Evolutionary conservation across 2,329 filamentous ascomycete genomes (phyloP).

Genomic region (Cladophialophora exuberans): DNA sequence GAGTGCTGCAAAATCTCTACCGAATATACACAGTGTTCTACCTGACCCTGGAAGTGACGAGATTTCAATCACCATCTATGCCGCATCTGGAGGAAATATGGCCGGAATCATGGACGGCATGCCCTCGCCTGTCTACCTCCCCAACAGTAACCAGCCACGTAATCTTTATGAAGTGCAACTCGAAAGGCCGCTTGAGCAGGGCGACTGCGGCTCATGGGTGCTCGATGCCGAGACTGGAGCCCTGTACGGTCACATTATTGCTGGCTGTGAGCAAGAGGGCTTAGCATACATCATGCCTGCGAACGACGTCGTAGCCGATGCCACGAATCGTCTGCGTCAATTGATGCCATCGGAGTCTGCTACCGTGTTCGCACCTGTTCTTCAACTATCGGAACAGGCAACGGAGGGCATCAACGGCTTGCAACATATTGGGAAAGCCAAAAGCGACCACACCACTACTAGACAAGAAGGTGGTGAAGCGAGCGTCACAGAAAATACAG

Average conservation of each 20-base stretch:
- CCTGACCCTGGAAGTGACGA: not conserved
- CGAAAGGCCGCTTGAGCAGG: not conserved
- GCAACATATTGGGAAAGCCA: too few species aligned
- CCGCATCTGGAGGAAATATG: not conserved
- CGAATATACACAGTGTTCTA: not conserved
- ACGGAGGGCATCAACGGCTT: too few species aligned
- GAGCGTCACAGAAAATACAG: too few species aligned
- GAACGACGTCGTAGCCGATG: not conserved
- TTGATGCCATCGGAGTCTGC: not conserved
- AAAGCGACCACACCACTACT: too few species aligned
- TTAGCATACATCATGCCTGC: constrained; percentile 6
- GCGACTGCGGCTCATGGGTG: constrained; percentile 13
- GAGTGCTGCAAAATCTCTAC: not conserved
- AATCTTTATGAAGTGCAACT: not conserved
- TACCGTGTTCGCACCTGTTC: not conserved
- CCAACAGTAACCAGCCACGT: not conserved
- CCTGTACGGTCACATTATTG: constrained; percentile 9
- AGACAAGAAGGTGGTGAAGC: too few species aligned
- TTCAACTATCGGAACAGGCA: too few species aligned
- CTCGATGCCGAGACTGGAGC: constrained; percentile 2
- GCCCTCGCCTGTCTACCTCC: not conserved
- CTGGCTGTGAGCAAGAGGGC: not conserved
- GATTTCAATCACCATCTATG: too few species aligned
- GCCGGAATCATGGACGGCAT: not conserved
- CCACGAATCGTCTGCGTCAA: not conserved